phyloP scores from a whole-genome alignment of 805 yeast species.

The Kodamaea leandrae region DNA sequence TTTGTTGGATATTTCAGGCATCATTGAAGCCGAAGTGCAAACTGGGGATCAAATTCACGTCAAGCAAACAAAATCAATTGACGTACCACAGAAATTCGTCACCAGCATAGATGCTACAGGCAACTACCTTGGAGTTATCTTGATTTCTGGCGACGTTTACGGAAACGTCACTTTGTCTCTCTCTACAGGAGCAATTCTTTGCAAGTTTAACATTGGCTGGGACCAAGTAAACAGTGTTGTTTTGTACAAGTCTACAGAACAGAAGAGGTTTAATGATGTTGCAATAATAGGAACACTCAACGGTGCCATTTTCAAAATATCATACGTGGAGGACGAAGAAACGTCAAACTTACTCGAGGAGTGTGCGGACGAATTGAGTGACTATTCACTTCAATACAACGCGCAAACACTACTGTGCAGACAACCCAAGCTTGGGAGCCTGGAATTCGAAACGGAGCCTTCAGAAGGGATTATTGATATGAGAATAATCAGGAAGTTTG shows the following conservation, averaged over 20 bases:
- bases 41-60: neutral
- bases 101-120: slow-evolving; percentile 7
- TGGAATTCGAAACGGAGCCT: slow-evolving; percentile 9
- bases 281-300: slow-evolving; percentile 27
- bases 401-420: neutral
- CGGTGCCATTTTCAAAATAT: slow-evolving; percentile 25
- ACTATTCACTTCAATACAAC: slow-evolving; percentile 5
- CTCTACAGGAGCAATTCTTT: slow-evolving; percentile 11
- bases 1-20: slow-evolving; percentile 6
- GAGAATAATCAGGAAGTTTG: slow-evolving; percentile 6
- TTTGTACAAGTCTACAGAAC: neutral
- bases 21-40: neutral
- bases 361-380: slow-evolving; percentile 17
- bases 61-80: neutral
- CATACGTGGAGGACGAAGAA: slow-evolving; percentile 12
- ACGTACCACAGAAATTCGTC: slow-evolving; percentile 2
- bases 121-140: slow-evolving; percentile 3
- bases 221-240: slow-evolving; percentile 28
- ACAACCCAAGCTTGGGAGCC: slow-evolving; percentile 9
- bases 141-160: slow-evolving; percentile 25
- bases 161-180: slow-evolving; percentile 23
- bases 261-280: neutral
- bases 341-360: slow-evolving; percentile 12
- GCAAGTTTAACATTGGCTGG: slow-evolving; percentile 22
- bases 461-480: slow-evolving; percentile 17